phyloP scores from a whole-genome alignment of 257 asterid genomes.

The Forsythia suspensa region DNA sequence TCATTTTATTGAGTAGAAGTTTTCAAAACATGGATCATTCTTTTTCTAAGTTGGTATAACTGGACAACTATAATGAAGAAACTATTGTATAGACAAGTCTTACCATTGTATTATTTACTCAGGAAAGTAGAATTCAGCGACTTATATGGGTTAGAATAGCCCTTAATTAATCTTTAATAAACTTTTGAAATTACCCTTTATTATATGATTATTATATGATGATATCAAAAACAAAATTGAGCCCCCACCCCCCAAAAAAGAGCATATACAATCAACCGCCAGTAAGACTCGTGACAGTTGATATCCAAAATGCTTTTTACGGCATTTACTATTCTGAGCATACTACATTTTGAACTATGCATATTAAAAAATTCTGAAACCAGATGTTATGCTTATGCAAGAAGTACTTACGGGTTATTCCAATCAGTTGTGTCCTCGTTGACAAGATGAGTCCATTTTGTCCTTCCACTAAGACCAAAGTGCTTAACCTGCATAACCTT shows the following conservation, averaged over 20 bases:
- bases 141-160: background rate
- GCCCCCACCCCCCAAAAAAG: no score
- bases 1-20: background rate
- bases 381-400: constrained; percentile 15
- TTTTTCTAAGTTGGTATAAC: background rate
- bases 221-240: no score
- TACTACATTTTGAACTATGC: background rate
- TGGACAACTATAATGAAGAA: background rate
- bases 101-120: background rate
- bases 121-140: background rate
- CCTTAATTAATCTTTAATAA: background rate
- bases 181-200: background rate
- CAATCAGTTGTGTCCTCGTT: constrained; percentile 96
- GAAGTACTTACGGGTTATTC: constrained; percentile 79
- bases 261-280: no score
- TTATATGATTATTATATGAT: no score
- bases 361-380: constrained; percentile 10
- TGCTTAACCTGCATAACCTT: constrained; percentile 98
- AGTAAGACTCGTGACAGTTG: background rate
- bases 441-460: constrained; percentile 97
- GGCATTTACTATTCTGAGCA: background rate
- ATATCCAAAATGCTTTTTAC: background rate
- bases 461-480: constrained; percentile 96
- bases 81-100: background rate
- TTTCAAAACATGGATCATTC: background rate